Evolutionary conservation across 148 eudicot species (phyloP), one percentile per base, ranked within the genome.

Genomic region (Persicaria tinctoria): DNA sequence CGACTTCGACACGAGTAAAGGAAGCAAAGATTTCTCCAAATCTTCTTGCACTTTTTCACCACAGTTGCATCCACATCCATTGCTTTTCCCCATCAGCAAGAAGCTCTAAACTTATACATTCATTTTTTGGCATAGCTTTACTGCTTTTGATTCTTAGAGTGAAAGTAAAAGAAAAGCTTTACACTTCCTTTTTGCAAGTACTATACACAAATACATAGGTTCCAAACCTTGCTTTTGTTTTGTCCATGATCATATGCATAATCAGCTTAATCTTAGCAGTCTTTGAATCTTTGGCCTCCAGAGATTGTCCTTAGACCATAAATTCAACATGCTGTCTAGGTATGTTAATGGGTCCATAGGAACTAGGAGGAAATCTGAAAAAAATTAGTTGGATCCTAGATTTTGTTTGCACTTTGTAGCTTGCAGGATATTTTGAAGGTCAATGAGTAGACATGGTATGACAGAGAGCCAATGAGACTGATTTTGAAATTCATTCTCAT

Each of bases 1-100:
- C 68, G 68, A 63, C 44, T 27, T 63, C 16, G 3, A 63, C 13
- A 12, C n/a, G 1, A 63, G 68, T 66, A 66, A 41, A 44, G 12
- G 48, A 66, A 9, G 70, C 48, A 66, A 41, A 44, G 70, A 66
- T 66, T 66, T 66, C 70, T 66, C 70, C 47, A 66, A 66, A 66
- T 38, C 46, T 66, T 10, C 2, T 38, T 38, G 46, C 47, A 38
- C 70, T 41, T 64, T 38, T 64, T 38, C 16, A 46, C 70, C 70
- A 64, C 69, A 63, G 10, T 27, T 63, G 69, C 46, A 63, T 32
- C 46, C 69, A 63, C 46, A 14, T 64, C 70, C 70, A 64, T 47
- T 64, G 16, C 70, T 64, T 64, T 64, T 64, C 41, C 64, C 8
- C 18, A 20, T 10, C 13, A 66, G 44, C 47, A 64, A 41, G 17